Conservation (phyloP, 2,329 filamentous ascomycete species). For the Penicillium sp. region DNA sequence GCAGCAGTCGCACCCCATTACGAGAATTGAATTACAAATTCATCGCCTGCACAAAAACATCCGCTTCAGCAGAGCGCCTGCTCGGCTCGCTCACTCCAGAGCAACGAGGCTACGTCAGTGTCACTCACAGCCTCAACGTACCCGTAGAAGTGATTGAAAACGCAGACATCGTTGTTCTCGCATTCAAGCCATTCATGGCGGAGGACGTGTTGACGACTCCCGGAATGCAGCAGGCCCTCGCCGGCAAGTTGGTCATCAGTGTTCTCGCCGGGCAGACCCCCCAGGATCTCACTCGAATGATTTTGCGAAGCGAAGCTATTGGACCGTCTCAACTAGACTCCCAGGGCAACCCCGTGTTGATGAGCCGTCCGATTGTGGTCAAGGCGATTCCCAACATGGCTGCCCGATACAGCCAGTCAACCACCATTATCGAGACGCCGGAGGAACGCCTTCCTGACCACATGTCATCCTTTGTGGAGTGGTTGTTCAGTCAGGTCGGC, state of each 20-base stretch:
- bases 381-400: slow-evolving; percentile 45
- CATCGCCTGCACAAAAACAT: slow-evolving; percentile 39
- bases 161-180: slow-evolving; percentile 42
- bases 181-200: slow-evolving; percentile 43
- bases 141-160: slow-evolving; percentile 25
- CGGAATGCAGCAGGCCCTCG: slow-evolving; percentile 35
- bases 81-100: slow-evolving; percentile 21
- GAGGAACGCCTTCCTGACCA: slow-evolving; percentile 35
- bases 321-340: not conserved
- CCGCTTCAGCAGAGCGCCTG: slow-evolving; percentile 32
- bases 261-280: slow-evolving; percentile 44
- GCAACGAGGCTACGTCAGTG: slow-evolving; percentile 27
- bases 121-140: slow-evolving; percentile 31
- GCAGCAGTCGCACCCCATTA: no score
- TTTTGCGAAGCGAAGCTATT: slow-evolving; percentile 9
- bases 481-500: slow-evolving; percentile 51
- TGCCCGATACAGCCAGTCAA: slow-evolving; percentile 39
- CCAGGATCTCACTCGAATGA: slow-evolving; percentile 9
- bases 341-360: not conserved
- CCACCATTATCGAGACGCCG: slow-evolving; percentile 47
- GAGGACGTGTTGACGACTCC: slow-evolving; percentile 31
- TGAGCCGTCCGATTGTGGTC: slow-evolving; percentile 24
- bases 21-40: slow-evolving; percentile 17
- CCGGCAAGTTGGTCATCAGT: slow-evolving; percentile 46
- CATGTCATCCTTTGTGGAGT: slow-evolving; percentile 28